Evolutionary conservation across 2,329 filamentous ascomycete genomes (phyloP), one percentile per base, ranked within the genome.

Genomic region (Ciborinia camelliae): DNA sequence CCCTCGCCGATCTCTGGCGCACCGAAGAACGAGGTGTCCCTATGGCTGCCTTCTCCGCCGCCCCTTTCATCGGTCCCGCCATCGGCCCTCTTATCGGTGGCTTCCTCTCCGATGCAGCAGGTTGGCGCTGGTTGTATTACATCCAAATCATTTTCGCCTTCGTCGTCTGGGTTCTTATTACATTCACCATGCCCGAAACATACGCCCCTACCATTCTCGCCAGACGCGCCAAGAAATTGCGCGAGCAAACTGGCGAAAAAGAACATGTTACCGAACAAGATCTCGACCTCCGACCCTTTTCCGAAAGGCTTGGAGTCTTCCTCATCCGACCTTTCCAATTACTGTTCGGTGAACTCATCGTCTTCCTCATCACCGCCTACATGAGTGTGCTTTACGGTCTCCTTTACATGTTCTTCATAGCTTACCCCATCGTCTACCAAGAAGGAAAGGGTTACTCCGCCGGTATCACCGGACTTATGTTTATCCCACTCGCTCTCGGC

Each of bases 81-180:
- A 87, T 90, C 69, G 89, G 89, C 67, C 89, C 90, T 9, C 81
- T 96, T 0, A 83, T 89, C 8, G 92, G 92, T 69, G 92, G 91
- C 14, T 96, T 87, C 74, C 80, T 95, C 1, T 82, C 84, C 9
- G 89, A 92, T 70, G 84, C 83, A 0, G 77, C 81, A 0, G 88
- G 88, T 45, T 95, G 91, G 91, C 80, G 91, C 69, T 95, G 90
- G 90, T 80, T 95, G 0, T 95, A 95, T 79, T 94, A 90, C 89
- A 85, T 96, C 70, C 91, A 94, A 73, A 80, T 95, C 14, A 96
- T 96, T 72, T 74, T 95, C 15, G 81, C 89, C 32, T 86, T 81
- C 18, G 74, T 88, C 57, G 84, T 89, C 70, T 95, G 89, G 86
- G 66, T 89, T 23, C 75, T 94, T 66, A 92, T 95, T 76, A 89